These are phyloP conservation scores for Plasmodium reichenowi DNA, from an alignment of 169 alveolate genomes.

Conservation along the genomic window DNA sequence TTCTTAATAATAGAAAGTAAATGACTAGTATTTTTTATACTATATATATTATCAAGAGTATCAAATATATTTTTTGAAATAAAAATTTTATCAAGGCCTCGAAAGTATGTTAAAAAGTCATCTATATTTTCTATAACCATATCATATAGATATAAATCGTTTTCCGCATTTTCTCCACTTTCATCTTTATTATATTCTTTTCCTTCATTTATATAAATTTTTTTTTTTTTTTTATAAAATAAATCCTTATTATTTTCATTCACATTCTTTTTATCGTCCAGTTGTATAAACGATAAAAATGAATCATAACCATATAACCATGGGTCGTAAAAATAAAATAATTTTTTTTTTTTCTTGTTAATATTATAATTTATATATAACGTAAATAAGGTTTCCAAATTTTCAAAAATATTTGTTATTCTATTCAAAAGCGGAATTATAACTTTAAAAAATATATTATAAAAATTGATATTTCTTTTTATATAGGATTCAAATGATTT, in stretches of 20 bases:
- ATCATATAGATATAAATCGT: not conserved
- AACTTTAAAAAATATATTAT: conserved; percentile 24
- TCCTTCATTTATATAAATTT: not conserved
- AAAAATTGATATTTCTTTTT: conserved; percentile 25
- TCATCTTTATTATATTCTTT: conserved; percentile 1
- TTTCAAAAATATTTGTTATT: conserved; percentile 28
- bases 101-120: not conserved
- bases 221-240: not conserved
- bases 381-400: conserved; percentile 37
- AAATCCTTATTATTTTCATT: not conserved
- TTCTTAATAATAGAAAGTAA: not conserved
- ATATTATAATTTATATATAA: conserved; percentile 43
- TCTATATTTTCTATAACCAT: not conserved
- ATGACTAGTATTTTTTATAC: conserved; percentile 6
- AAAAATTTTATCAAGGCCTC: conserved; percentile 2
- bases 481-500: conserved; percentile 22
- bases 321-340: conserved; percentile 49
- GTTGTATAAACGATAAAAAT: conserved; percentile 30
- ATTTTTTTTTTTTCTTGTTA: conserved; percentile 25
- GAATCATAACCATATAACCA: conserved; percentile 49
- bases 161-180: not conserved
- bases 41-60: not conserved
- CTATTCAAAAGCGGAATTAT: conserved; percentile 28
- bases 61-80: conserved; percentile 5
- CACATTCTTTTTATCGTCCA: not conserved